Conservation (phyloP, 768 basidiomycete species). For the Psilocybe tampanensis region DNA sequence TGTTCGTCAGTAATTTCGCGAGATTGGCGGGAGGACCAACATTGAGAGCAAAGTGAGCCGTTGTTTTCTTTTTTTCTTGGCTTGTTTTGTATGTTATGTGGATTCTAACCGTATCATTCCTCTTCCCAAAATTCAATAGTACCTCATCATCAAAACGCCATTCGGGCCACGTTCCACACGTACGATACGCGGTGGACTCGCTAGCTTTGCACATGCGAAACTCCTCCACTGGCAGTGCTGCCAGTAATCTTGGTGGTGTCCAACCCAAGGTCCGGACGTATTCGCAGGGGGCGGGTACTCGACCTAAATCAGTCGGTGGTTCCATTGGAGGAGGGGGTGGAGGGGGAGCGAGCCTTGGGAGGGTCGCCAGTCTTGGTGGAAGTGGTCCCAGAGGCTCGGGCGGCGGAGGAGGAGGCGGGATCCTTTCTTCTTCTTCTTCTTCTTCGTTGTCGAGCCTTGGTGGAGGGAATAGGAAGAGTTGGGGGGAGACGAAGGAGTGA, state of each 20-base stretch:
- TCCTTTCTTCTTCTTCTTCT: neutral
- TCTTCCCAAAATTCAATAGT: neutral
- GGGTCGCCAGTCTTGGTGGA: neutral
- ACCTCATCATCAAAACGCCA: constrained; percentile 1
- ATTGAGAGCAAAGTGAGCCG: constrained; percentile 22
- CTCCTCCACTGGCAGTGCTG: neutral
- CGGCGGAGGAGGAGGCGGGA: neutral
- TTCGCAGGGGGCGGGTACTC: neutral
- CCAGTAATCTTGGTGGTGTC: too few species aligned
- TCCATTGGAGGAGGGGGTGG: neutral
- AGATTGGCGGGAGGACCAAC: constrained; percentile 20
- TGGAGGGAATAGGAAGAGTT: neutral
- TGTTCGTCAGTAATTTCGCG: constrained; percentile 76
- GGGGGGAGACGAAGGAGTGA: neutral
- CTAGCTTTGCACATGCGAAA: neutral
- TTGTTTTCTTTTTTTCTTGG: neutral
- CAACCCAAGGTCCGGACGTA: neutral
- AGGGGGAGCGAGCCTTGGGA: neutral
- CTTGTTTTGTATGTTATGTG: neutral
- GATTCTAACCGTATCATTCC: neutral
- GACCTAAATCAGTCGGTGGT: neutral
- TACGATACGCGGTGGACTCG: constrained; percentile 10
- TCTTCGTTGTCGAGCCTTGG: neutral
- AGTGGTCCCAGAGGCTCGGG: too few species aligned
- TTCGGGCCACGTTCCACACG: constrained; percentile 8